Evolutionary conservation across 2,329 filamentous ascomycete species (phyloP), one percentile per base, ranked within the genome.

Genomic region (Exophiala lecanii-corni): DNA sequence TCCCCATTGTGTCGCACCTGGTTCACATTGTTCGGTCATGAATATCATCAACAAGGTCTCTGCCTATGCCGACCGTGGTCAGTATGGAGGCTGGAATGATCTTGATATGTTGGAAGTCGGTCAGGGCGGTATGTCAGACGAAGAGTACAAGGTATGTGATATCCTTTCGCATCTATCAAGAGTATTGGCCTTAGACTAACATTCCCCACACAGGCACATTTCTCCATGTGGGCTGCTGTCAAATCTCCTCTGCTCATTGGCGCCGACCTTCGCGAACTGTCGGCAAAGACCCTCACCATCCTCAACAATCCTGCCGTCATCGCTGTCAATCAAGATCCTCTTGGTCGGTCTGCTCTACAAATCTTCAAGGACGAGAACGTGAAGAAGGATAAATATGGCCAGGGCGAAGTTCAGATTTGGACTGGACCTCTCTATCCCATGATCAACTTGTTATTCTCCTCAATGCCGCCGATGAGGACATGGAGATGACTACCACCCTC

Each of bases 361-460:
- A 62, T 67, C 31, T 75, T 70, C 68, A 64, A 68, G 39, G 67
- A 70, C 52, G 57, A 62, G 25, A 62, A 68, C 9, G 51, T 62
- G 19, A 63, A 68, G 39, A 57, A 59, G 2, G 66, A 71, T 45
- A 60, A 63, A 30, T 66, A 65, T 49, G 69, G 68, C 35, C 55
- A 66, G 21, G 68, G 69, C 25, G 68, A 72, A 36, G 69, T 71
- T 34, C 67, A 71, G 35, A 61, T 78, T 39, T 78, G 71, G 71
- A 68, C 66, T 6, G 71, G 73, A 9, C 50, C 49, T 5, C 58
- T 78, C 3, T 66, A 65, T 18, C 70, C 12, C 69, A 69, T n/a
- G 67, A 73, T 40, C 64, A 68, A n/a, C 58, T 70, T 20, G 64
- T 77, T 5, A 66, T 74, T 1, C 61, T 78, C 3, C 58, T 79